Conservation (phyloP, 495 filamentous ascomycete genomes). For the Neurospora sp. region DNA sequence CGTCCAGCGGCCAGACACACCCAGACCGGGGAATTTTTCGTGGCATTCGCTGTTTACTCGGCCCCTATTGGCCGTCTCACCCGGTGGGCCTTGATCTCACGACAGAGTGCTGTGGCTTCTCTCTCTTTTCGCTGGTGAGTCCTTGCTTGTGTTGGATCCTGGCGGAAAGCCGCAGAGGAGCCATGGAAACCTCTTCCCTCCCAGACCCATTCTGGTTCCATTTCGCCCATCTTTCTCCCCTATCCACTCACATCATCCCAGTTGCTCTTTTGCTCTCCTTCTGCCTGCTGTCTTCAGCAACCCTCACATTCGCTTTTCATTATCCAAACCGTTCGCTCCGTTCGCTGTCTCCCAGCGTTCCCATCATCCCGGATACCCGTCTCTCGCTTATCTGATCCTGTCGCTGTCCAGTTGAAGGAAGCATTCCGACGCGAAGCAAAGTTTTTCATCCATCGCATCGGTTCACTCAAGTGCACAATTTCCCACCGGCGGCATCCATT, state of each 20-base stretch:
- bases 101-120: background rate
- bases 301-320: slow-evolving; percentile 4
- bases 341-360: background rate
- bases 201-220: slow-evolving; percentile 8
- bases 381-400: background rate
- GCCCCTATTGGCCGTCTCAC: background rate
- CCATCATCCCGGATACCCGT: background rate
- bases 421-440: slow-evolving; percentile 1
- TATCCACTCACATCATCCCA: slow-evolving; percentile 3
- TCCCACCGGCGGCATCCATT: slow-evolving; percentile 14
- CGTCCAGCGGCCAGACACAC: background rate
- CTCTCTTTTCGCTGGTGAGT: background rate
- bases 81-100: background rate
- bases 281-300: background rate
- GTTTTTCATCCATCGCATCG: slow-evolving; percentile 1
- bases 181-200: slow-evolving; percentile 6
- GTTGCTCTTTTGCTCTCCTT: background rate
- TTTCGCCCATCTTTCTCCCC: background rate
- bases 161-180: background rate
- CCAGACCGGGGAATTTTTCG: background rate
- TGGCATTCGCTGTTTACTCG: background rate
- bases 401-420: background rate
- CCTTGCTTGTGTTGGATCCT: background rate
- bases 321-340: background rate
- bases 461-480: background rate